Evolutionary conservation across 2,329 filamentous ascomycete species (phyloP).

Genomic region (Colletotrichum zoysiae): DNA sequence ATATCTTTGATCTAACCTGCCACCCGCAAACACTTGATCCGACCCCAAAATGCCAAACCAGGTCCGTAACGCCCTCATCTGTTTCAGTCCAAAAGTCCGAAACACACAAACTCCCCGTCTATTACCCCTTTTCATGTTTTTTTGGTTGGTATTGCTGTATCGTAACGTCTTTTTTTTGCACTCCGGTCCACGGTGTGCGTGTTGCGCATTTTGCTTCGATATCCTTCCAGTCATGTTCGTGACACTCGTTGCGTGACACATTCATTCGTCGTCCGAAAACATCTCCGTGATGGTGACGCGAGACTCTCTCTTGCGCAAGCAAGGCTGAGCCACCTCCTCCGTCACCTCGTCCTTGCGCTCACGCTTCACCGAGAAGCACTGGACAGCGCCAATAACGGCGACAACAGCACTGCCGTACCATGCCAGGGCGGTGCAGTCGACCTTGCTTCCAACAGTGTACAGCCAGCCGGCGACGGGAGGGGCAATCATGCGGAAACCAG

Average conservation of each 20-base stretch:
- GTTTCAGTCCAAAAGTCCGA: neutral
- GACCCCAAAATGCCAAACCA: conserved; percentile 4
- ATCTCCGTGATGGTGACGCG: conserved; percentile 34
- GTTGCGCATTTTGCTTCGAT: neutral
- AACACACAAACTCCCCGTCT: conserved; percentile 30
- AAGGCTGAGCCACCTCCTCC: conserved; percentile 35
- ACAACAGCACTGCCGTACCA: conserved; percentile 73
- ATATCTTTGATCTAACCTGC: conserved; percentile 32
- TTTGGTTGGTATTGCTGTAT: conserved; percentile 3
- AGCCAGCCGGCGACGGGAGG: conserved; percentile 74
- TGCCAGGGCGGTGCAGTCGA: conserved; percentile 71
- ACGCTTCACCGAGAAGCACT: conserved; percentile 68
- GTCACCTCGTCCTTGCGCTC: conserved; percentile 36
- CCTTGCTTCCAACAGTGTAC: conserved; percentile 70
- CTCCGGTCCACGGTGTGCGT: conserved; percentile 9
- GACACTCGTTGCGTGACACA: conserved; percentile 20
- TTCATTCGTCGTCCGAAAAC: conserved; percentile 39
- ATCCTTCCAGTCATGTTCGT: conserved; percentile 4
- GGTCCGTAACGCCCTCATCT: conserved; percentile 16
- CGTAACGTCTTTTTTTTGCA: conserved; percentile 20
- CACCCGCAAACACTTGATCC: conserved; percentile 8
- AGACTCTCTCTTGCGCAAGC: conserved; percentile 33
- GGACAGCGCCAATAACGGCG: conserved; percentile 68
- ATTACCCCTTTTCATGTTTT: conserved; percentile 13
- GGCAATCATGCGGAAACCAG: conserved; percentile 75